Evolutionary conservation across 768 basidiomycete species (phyloP), one percentile per base, ranked within the genome.

Genomic region (Neoboletus magnificus): DNA sequence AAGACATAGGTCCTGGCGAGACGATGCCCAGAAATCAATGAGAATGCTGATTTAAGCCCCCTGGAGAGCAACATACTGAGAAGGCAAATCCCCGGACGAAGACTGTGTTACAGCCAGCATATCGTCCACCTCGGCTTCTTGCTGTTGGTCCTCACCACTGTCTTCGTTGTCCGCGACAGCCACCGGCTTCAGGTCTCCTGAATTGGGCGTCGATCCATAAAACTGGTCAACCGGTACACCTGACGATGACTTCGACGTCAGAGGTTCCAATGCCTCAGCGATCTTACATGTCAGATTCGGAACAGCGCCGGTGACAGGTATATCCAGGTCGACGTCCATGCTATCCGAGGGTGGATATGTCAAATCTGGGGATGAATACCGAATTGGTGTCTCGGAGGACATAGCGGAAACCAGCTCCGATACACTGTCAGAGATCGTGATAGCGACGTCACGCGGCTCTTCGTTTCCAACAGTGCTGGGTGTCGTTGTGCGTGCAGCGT

Each of bases 1-100:
- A 94, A 86, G 33, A 99, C 86, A 59, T 83, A 84, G 7, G 91
- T 85, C 54, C 91, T 93, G 65, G 6, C 0, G 4, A 47, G 39
- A 48, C 22, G 32, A 48, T 22, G 41, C 10, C 5, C 16, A 4
- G 25, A 25, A 36, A 45, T 56, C 22, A 42, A 42, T 54, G 25
- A 29, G 25, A 41, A 18, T 25, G 6, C 9, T 48, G 37, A 5
- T 8, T 50, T 22, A 42, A 47, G 16, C 9, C 13, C 29, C 6
- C 18, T 11, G 15, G 25, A 46, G 23, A 46, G 12, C 2, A 18
- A 54, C 71, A 44, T 59, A 73, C 70, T 54, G 66, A 36, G 58
- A 33, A 52, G 52, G 57, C 2, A 44, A 58, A 59, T 62, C 56
- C n/a, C 50, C 40, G 1, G 49, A n/a, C 13, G 63, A 36, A 32